A percentile compares a stretch with the other conserved stretches of the same genome.
Evolutionary conservation across 768 basidiomycete genomes (phyloP).

Genomic region (Pisolithus albus): DNA sequence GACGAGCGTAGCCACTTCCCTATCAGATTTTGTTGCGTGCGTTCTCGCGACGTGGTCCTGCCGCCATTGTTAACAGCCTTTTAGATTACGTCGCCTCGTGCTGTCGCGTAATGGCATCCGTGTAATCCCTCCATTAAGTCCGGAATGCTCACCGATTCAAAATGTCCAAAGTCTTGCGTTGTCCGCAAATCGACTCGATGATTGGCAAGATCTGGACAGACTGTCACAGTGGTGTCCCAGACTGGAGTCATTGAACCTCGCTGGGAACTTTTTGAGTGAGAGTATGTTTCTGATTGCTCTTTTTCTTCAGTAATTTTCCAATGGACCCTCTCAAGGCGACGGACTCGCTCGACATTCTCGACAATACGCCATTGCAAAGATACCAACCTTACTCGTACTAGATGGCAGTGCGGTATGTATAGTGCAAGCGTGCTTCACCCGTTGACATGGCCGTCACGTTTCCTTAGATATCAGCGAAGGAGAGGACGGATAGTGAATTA

Average conservation of each 20-base stretch:
- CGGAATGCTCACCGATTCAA: conserved; percentile 20
- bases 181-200: conserved; percentile 48
- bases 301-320: conserved; percentile 1
- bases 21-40: conserved; percentile 43
- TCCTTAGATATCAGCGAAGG: conserved; percentile 55
- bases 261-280: conserved; percentile 58
- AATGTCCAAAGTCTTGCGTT: conserved; percentile 55
- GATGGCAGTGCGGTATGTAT: conserved; percentile 58
- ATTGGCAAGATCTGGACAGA: conserved; percentile 61
- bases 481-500: conserved; percentile 75
- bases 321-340: conserved; percentile 25
- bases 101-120: conserved; percentile 57
- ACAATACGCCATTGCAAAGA: conserved; percentile 57
- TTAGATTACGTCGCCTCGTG: conserved; percentile 57
- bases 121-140: conserved; percentile 34
- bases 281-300: conserved; percentile 29
- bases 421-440: conserved; percentile 1
- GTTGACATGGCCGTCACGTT: conserved; percentile 8
- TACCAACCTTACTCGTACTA: conserved; percentile 54
- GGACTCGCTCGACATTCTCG: conserved; percentile 38
- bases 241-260: conserved; percentile 53
- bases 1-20: conserved; percentile 39
- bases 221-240: conserved; percentile 63
- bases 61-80: background rate
- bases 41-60: background rate